Percentiles rank a stretch among this genome's conserved stretches.
Evolutionary conservation across 352 stramenopile genomes (phyloP).

Genomic region (Globisporangium cystogenes): DNA sequence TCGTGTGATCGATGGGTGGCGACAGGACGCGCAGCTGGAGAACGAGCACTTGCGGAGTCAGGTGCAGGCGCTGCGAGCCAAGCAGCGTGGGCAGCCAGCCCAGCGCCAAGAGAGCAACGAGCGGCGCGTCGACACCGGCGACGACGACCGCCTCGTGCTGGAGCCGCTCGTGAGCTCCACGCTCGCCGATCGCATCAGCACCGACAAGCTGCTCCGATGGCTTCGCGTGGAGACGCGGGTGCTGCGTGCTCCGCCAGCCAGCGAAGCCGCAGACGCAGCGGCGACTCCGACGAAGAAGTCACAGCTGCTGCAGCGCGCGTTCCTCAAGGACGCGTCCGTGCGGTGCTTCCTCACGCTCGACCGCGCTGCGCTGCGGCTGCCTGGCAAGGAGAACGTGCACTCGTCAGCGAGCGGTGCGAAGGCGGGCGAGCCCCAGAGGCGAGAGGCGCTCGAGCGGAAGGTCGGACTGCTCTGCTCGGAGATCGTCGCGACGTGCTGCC

Average conservation of each 20-base stretch:
- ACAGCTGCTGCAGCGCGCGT: constrained; percentile 9
- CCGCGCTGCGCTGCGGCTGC: neutral
- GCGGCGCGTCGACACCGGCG: neutral
- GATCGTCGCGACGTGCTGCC: constrained; percentile 26
- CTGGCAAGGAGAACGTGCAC: neutral
- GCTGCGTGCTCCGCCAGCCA: neutral
- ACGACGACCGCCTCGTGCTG: constrained; percentile 1
- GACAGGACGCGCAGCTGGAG: constrained; percentile 7
- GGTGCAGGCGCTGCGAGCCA: neutral
- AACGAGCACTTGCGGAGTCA: constrained; percentile 2
- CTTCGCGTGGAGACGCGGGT: constrained; percentile 21
- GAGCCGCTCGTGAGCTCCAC: constrained; percentile 9
- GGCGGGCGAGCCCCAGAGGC: constrained; percentile 4
- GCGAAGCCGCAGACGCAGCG: neutral
- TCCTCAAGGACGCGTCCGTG: constrained; percentile 17
- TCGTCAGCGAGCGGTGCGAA: neutral
- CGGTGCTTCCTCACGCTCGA: constrained; percentile 26
- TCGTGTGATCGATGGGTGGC: neutral
- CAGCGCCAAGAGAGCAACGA: neutral
- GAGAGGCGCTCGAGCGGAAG: constrained; percentile 13
- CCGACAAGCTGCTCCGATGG: constrained; percentile 25
- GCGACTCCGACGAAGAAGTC: neutral
- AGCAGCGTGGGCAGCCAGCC: neutral
- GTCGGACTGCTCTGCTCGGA: constrained; percentile 27
- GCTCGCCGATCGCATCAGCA: constrained; percentile 19